Percentiles rank a stretch among this genome's conserved stretches.
Conservation (phyloP, 345 rosid species). For the Syzygium grande region DNA sequence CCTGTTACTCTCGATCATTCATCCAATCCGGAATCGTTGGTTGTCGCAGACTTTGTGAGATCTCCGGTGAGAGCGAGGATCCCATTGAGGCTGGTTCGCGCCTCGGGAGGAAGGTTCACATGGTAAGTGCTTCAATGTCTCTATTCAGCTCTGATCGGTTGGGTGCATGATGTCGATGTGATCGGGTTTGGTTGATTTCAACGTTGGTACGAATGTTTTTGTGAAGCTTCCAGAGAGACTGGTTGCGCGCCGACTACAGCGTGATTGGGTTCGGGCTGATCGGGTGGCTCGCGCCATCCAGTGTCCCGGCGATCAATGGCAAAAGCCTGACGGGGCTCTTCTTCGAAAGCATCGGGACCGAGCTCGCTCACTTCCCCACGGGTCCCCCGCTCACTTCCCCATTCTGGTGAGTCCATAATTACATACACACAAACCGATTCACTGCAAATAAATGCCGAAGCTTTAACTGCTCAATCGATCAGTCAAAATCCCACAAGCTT, state of each 20-base stretch:
- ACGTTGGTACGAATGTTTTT: background rate
- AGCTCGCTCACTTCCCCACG: slow-evolving; percentile 89
- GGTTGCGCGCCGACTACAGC: slow-evolving; percentile 68
- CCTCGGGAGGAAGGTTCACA: slow-evolving; percentile 55
- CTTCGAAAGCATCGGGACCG: slow-evolving; percentile 87
- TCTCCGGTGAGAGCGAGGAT: slow-evolving; percentile 43
- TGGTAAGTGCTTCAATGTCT: slow-evolving; percentile 27
- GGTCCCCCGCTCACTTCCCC: slow-evolving; percentile 64
- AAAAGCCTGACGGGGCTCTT: slow-evolving; percentile 91
- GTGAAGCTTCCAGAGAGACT: slow-evolving; percentile 68
- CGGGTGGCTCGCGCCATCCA: slow-evolving; percentile 92
- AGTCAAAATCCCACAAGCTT: background rate
- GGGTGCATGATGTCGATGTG: background rate
- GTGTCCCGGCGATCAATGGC: slow-evolving; percentile 73
- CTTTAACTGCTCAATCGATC: background rate
- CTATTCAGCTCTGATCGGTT: background rate
- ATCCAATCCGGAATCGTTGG: background rate
- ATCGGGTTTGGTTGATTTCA: background rate
- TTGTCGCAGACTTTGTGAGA: slow-evolving; percentile 47
- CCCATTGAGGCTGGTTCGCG: slow-evolving; percentile 34
- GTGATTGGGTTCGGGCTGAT: slow-evolving; percentile 87
- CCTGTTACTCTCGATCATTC: background rate
- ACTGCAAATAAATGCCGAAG: background rate
- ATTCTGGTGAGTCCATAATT: slow-evolving; percentile 35
- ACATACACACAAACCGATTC: background rate